phyloP scores from a whole-genome alignment of 2,329 filamentous ascomycete species.

The Ceratocystiopsis brevicomis region DNA sequence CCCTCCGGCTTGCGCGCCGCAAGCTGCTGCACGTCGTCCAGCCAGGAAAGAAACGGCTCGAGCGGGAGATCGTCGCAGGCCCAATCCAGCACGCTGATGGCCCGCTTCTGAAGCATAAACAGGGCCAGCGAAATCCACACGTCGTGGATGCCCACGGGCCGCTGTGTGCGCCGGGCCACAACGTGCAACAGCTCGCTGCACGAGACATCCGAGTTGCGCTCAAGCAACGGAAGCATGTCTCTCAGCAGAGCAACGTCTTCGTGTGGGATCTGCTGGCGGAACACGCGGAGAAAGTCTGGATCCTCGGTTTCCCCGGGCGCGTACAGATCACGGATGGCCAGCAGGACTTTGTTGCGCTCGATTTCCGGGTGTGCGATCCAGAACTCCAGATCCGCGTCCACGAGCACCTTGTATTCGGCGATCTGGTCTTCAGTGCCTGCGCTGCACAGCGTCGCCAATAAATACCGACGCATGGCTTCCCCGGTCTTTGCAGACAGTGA shows the following conservation, averaged over 20 bases:
- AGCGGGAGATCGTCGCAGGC: slow-evolving; percentile 8
- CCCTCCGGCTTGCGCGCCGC: slow-evolving; percentile 3
- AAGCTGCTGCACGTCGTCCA: slow-evolving; percentile 5
- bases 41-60: slow-evolving; percentile 1
- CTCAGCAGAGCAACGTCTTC: slow-evolving; percentile 9
- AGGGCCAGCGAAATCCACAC: slow-evolving; percentile 9
- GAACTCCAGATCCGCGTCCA: slow-evolving; percentile 8
- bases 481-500: no score
- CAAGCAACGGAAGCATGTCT: slow-evolving; percentile 7
- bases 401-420: slow-evolving; percentile 1
- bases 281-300: slow-evolving; percentile 5
- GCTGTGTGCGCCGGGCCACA: slow-evolving; percentile 7
- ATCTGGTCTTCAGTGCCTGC: no score
- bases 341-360: slow-evolving; percentile 9
- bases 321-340: slow-evolving; percentile 1
- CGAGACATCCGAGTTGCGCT: slow-evolving; percentile 5
- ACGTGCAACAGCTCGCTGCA: slow-evolving; percentile 9
- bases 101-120: slow-evolving; percentile 6
- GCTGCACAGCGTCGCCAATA: slow-evolving; percentile 6
- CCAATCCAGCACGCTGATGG: slow-evolving; percentile 6
- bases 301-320: background rate
- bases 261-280: slow-evolving; percentile 6
- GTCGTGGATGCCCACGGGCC: slow-evolving; percentile 5
- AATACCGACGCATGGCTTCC: slow-evolving; percentile 2
- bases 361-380: slow-evolving; percentile 6